These are phyloP conservation scores for Mrakia gelida DNA, from an alignment of 768 basidiomycete species.

Conservation along the genomic window DNA sequence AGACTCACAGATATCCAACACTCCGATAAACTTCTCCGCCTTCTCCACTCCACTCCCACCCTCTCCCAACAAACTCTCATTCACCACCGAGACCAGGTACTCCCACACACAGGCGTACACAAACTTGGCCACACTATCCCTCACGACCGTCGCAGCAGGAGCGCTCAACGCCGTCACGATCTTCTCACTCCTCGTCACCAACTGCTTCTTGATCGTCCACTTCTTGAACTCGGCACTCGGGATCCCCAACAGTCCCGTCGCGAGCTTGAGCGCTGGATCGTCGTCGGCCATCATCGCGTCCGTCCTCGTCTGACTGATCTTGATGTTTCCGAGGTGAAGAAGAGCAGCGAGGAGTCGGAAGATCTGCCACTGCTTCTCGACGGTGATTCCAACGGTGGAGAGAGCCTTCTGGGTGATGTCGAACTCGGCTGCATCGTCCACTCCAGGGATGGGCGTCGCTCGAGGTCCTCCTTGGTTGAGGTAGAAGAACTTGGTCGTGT, in stretches of 20 bases:
- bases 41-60: constrained; percentile 80
- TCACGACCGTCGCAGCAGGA: constrained; percentile 84
- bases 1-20: constrained; percentile 69
- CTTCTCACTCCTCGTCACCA: constrained; percentile 89
- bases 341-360: constrained; percentile 89
- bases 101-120: constrained; percentile 81
- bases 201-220: constrained; percentile 98
- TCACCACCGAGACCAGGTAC: constrained; percentile 95
- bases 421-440: constrained; percentile 96
- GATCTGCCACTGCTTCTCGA: constrained; percentile 93
- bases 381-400: constrained; percentile 93
- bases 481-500: constrained; percentile 82
- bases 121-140: constrained; percentile 96
- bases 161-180: constrained; percentile 82
- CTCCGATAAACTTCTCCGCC: constrained; percentile 98
- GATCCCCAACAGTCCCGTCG: constrained; percentile 86
- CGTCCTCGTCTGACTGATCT: constrained; percentile 70
- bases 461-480: constrained; percentile 86
- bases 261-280: constrained; percentile 71
- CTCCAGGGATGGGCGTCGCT: constrained; percentile 80
- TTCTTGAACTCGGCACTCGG: constrained; percentile 91
- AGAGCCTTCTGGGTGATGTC: constrained; percentile 87
- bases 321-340: constrained; percentile 96
- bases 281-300: constrained; percentile 80
- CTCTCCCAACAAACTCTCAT: constrained; percentile 94